Evolutionary conservation across 352 stramenopile species (phyloP).

Genomic region (Pythium phragmiticola): DNA sequence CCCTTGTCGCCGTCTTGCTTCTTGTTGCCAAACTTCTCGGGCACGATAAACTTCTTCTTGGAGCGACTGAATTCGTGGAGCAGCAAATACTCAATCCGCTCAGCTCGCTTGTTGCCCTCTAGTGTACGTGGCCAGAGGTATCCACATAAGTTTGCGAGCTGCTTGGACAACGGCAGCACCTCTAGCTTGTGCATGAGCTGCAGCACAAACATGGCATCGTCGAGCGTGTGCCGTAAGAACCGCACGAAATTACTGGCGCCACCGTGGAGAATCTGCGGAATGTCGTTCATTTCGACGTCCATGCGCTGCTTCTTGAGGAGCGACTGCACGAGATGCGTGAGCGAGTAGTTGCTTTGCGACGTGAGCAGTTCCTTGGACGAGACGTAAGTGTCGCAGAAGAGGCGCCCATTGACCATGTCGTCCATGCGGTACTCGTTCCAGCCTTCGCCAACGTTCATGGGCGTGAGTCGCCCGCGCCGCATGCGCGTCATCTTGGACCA

Average conservation of each 20-base stretch:
- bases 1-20: slow-evolving; percentile 66
- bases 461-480: slow-evolving; percentile 67
- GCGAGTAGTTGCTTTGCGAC: slow-evolving; percentile 97
- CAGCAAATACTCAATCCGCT: slow-evolving; percentile 99
- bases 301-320: slow-evolving; percentile 87
- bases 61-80: slow-evolving; percentile 97
- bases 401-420: slow-evolving; percentile 90
- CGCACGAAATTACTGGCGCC: slow-evolving; percentile 90
- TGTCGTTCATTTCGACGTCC: slow-evolving; percentile 95
- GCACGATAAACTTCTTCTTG: slow-evolving; percentile 97
- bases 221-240: slow-evolving; percentile 93
- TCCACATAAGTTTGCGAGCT: slow-evolving; percentile 98
- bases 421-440: slow-evolving; percentile 90
- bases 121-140: slow-evolving; percentile 98
- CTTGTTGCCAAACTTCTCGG: slow-evolving; percentile 91
- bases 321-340: slow-evolving; percentile 93
- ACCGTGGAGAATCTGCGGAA: slow-evolving; percentile 92
- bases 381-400: slow-evolving; percentile 98
- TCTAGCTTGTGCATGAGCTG: slow-evolving; percentile 97
- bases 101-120: slow-evolving; percentile 95
- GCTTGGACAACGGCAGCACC: slow-evolving; percentile 97
- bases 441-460: slow-evolving; percentile 80
- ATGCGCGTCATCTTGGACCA: slow-evolving; percentile 86
- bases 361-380: slow-evolving; percentile 96
- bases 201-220: slow-evolving; percentile 96